Conservation (phyloP, 2,329 filamentous ascomycete genomes). For the Westerdykella sp. region DNA sequence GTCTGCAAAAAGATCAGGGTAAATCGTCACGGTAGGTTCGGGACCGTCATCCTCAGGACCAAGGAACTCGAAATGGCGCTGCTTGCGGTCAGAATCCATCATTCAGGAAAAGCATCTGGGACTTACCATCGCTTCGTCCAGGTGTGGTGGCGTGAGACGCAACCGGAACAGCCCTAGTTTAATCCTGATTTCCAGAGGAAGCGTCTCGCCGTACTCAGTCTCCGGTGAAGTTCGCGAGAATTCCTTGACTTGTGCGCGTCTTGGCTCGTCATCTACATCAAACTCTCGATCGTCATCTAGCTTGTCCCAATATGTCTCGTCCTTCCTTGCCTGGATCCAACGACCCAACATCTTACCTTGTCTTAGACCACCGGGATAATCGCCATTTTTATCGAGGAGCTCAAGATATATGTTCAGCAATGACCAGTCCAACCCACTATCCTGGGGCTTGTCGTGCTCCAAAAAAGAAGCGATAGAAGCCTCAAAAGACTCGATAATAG, state of each 20-base stretch:
- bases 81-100: slow-evolving; percentile 29
- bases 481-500: slow-evolving; percentile 48
- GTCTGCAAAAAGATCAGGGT: slow-evolving; percentile 74
- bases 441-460: slow-evolving; percentile 37
- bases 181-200: slow-evolving; percentile 76
- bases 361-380: slow-evolving; percentile 59
- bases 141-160: slow-evolving; percentile 55
- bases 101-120: slow-evolving; percentile 24
- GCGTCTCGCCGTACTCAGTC: slow-evolving; percentile 61
- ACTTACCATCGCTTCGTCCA: slow-evolving; percentile 67
- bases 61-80: slow-evolving; percentile 54
- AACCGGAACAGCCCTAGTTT: slow-evolving; percentile 82
- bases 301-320: slow-evolving; percentile 72
- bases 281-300: slow-evolving; percentile 80
- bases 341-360: slow-evolving; percentile 67
- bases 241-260: slow-evolving; percentile 56
- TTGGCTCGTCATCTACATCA: slow-evolving; percentile 64
- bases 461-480: slow-evolving; percentile 47
- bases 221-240: slow-evolving; percentile 54
- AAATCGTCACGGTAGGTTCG: slow-evolving; percentile 54
- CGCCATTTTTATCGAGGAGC: slow-evolving; percentile 60
- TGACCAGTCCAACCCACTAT: slow-evolving; percentile 60
- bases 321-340: slow-evolving; percentile 71
- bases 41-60: slow-evolving; percentile 54
- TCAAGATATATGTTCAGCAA: slow-evolving; percentile 83